Evolutionary conservation across 83 land plant genomes (phyloP), one percentile per base, ranked within the genome.

Genomic region (Larix sibirica): DNA sequence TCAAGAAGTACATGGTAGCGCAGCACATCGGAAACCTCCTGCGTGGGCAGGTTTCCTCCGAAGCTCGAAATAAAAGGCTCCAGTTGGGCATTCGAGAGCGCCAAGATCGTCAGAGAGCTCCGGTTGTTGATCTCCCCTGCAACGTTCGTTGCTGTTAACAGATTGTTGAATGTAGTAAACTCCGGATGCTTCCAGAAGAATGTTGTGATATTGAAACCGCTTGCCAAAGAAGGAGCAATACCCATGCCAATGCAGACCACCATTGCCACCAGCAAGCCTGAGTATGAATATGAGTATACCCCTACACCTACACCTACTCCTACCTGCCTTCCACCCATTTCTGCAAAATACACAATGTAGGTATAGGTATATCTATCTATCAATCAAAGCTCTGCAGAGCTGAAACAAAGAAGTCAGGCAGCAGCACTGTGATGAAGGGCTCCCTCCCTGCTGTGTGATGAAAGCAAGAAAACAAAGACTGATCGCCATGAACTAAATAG

Each of bases 1-100:
- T 90, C 86, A 40, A 97, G 89, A 42, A 95, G 89, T 70, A 93
- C 87, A 86, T 97, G 99, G 92, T 93, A 91, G 42, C 95, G 96
- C 62, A 95, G 80, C 83, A 90, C 84, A 87, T 95, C 95, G 54
- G 81, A 85, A 81, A 90, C 81, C 83, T 80, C 85, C 54, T 26
- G 75, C 38, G 68, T 81, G 58, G 79, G 82, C 61, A 69, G 77
- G 87, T 62, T 62, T 81, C 62, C 83, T 59, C 84, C 79, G 79
- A 83, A 86, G 61, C 44, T 79, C 70, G 82, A 38, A 67, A 89
- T 84, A 58, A 77, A 87, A 81, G 63, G 16, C 4, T n/a, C 74
- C 71, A 93, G 89, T 59, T 66, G 81, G 66, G 90, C 13, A 80
- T 97, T 92, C 26, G 91, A 85, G 61, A 96, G 91, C 69, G 85